Conservation (phyloP, 495 filamentous ascomycete species). For the Penicillium flavigenum region DNA sequence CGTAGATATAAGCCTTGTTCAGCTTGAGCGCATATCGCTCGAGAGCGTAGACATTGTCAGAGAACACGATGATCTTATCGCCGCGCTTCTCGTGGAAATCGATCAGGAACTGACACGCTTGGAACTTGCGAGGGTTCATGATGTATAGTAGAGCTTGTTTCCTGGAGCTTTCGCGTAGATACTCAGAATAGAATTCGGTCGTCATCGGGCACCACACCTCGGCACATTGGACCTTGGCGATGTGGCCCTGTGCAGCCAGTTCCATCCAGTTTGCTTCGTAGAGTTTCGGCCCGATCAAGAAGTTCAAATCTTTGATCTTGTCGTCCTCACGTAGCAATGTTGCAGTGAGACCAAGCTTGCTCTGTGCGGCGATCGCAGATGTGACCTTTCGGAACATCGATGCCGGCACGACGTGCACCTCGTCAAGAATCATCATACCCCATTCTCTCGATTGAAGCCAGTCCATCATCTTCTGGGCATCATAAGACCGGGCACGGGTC, state of each 20-base stretch:
- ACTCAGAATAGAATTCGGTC: slow-evolving; percentile 94
- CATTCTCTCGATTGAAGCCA: slow-evolving; percentile 90
- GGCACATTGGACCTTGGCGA: slow-evolving; percentile 95
- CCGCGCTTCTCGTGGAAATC: slow-evolving; percentile 95
- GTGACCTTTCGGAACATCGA: slow-evolving; percentile 94
- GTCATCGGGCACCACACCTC: slow-evolving; percentile 99
- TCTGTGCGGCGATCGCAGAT: slow-evolving; percentile 85
- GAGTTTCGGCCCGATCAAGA: slow-evolving; percentile 94
- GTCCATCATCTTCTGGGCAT: slow-evolving; percentile 97
- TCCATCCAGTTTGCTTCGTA: slow-evolving; percentile 99
- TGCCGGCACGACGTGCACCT: slow-evolving; percentile 97
- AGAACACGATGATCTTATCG: slow-evolving; percentile 99
- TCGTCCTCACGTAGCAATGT: slow-evolving; percentile 95
- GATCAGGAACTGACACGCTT: slow-evolving; percentile 94
- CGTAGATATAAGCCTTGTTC: slow-evolving; percentile 89
- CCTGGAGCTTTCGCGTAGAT: slow-evolving; percentile 69
- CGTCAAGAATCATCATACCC: slow-evolving; percentile 97
- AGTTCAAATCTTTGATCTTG: slow-evolving; percentile 97
- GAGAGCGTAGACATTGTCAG: slow-evolving; percentile 95
- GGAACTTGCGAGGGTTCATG: slow-evolving; percentile 98
- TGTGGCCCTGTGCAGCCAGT: slow-evolving; percentile 92
- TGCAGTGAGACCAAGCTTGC: slow-evolving; percentile 94
- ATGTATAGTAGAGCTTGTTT: slow-evolving; percentile 80
- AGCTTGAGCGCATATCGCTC: slow-evolving; percentile 81
- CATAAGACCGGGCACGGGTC: slow-evolving; percentile 79